Percentiles rank a stretch among this genome's conserved stretches.
Evolutionary conservation across 306 rosid genomes (phyloP).

Genomic region (Lathyrus tuberosus): DNA sequence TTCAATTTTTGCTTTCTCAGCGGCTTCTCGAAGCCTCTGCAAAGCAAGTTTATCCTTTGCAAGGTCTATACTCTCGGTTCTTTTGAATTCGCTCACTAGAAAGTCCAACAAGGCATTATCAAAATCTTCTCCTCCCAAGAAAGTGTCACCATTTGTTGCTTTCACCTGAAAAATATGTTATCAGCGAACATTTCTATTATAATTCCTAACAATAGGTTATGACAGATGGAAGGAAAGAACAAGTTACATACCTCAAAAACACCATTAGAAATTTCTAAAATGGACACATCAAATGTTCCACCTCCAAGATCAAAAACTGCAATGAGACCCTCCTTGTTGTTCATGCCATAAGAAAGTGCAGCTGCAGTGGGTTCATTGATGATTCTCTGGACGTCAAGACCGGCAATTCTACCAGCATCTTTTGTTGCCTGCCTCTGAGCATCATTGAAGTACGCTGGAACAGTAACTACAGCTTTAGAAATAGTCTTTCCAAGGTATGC

Average conservation of each 20-base stretch:
- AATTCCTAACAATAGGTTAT: not conserved
- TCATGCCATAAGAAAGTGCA: constrained; percentile 96
- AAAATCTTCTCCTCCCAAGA: constrained; percentile 96
- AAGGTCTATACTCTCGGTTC: constrained; percentile 75
- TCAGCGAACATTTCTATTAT: not conserved
- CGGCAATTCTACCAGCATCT: constrained; percentile 95
- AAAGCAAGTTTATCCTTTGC: constrained; percentile 86
- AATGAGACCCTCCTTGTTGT: constrained; percentile 91
- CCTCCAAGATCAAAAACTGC: constrained; percentile 98
- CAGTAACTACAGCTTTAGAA: constrained; percentile 85
- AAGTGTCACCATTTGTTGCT: constrained; percentile 94
- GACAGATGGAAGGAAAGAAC: not conserved
- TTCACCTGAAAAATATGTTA: constrained; percentile 60
- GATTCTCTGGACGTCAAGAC: constrained; percentile 91
- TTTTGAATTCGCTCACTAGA: constrained; percentile 81
- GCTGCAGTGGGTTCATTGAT: constrained; percentile 98
- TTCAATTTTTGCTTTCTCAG: constrained; percentile 96
- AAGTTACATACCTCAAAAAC: constrained; percentile 74
- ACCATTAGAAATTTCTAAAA: constrained; percentile 91
- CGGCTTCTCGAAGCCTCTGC: constrained; percentile 97
- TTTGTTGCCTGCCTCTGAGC: constrained; percentile 95
- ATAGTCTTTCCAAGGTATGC: constrained; percentile 84
- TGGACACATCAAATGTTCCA: constrained; percentile 97
- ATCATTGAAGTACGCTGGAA: constrained; percentile 91
- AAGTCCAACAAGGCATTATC: constrained; percentile 86